Evolutionary conservation across 768 basidiomycete genomes (phyloP), one percentile per base, ranked within the genome.

Genomic region (Mycena galericulata): DNA sequence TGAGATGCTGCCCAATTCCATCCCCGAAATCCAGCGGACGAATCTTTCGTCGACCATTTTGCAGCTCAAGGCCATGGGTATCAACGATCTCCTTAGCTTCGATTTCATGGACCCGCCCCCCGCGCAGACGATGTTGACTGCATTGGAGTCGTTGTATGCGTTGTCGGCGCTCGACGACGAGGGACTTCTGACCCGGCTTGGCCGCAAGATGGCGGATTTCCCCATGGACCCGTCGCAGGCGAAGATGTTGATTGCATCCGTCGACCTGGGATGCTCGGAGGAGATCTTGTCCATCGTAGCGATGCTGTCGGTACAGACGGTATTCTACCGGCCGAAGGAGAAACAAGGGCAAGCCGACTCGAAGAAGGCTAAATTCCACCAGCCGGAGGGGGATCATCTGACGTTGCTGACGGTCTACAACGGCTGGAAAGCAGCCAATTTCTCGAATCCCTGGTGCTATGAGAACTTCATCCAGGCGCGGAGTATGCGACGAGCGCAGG

Each of bases 31-130:
- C 71, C 97, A 98, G 78, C 89, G 98, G 32, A 94, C 94, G 57
- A 98, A 99, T 80, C 82, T 99, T 69, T 89, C 97, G 7, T 86
- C 90, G 63, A 99, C 97, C 0, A 98, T 99, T 76, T 81, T 99
- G 18, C 94, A 97, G 82, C 85, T 99, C 62, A 99, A 99, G 79
- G 98, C 98, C 4, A 99, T 99, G 98, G 98, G 97, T 38, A 90
- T 99, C 83, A 99, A 99, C 74, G 98, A 99, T 77, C 82, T 99
- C 4, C 89, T 99, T 64, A 95, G 94, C 80, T 99, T 99, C 80
- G 97, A 98, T 79, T 99, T 99, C 77, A 99, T 99, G 98, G 98
- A 99, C 79, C 96, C 97, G 2, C 98, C 98, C 27, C 98, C 97
- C 0, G 93, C 96, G 5, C 95, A 92, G 75, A 98, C 97, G 12